Percentiles rank a stretch among this genome's conserved stretches.
Conservation (phyloP, 148 eudicot species). For the Dianthus caryophyllus region DNA sequence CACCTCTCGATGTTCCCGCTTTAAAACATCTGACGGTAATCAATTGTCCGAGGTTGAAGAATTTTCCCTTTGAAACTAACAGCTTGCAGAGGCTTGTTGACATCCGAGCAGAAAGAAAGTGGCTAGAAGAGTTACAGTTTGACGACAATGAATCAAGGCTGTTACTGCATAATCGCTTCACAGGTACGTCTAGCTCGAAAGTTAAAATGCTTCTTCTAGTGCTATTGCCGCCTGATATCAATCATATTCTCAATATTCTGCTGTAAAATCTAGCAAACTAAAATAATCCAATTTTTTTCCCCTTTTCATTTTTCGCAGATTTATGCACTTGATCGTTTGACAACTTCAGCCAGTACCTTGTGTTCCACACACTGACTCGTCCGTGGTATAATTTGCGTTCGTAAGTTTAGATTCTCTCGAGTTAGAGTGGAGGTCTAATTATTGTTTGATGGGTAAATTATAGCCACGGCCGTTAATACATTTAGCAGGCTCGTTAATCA, state of each 20-base stretch:
- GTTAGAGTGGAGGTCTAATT: too few species aligned
- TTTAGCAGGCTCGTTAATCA: too few species aligned
- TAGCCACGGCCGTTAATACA: too few species aligned
- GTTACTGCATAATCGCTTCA: constrained; percentile 13
- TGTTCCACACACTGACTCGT: too few species aligned
- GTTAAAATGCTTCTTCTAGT: not conserved
- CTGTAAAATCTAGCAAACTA: not conserved
- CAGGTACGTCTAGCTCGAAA: constrained; percentile 12
- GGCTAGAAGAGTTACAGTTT: constrained; percentile 24
- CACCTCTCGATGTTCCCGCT: constrained; percentile 14
- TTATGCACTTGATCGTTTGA: too few species aligned
- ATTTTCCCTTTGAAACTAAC: constrained; percentile 16
- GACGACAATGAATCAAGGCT: constrained; percentile 5
- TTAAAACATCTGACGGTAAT: constrained; percentile 21
- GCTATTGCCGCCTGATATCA: not conserved
- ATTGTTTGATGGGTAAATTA: too few species aligned
- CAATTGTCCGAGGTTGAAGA: constrained; percentile 15
- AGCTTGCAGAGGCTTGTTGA: constrained; percentile 16
- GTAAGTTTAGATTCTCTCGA: too few species aligned
- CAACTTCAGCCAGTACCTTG: too few species aligned
- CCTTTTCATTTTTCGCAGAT: too few species aligned
- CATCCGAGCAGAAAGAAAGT: constrained; percentile 23
- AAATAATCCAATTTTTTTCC: too few species aligned
- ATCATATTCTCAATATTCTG: not conserved
- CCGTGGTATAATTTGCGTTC: too few species aligned